Base-by-base conservation (phyloP, 305 asterid genomes). In the Ilex paraguariensis region DNA sequence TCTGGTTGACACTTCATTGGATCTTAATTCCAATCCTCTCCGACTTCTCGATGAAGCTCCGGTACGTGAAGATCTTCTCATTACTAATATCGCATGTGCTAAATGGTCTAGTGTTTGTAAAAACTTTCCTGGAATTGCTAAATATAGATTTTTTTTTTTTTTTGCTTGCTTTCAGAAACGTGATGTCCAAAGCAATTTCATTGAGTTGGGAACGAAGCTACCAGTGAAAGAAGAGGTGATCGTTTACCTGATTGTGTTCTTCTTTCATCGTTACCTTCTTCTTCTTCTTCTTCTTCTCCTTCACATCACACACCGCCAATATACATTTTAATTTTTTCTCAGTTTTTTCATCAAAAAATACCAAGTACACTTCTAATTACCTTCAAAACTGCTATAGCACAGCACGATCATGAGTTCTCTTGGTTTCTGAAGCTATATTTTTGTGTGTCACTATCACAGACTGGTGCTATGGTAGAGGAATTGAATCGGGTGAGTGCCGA, bases 381-480 rank as follows among this genome's bases (percentile, higher is more conserved):
- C 28, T 21, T 21, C 28, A 21, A 21, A 21, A 21, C 28, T 21
- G 28, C 2, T 21, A 21, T 21, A 21, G 28, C 28, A 21, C 28
- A 21, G 28, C 2, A 21, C 28, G 28, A 21, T 21, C 28, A 21
- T 21, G 28, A 21, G 28, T 21, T 21, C 2, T 21, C 28, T 21
- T 21, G 28, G 28, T 21, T 21, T 21, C 2, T 21, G 28, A 21
- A 21, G 28, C 28, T 13, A 31, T 52, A 30, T 56, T 31, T 13
- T 17, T 53, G 15, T 0, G 3, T 61, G n/a, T 52, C 39, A 21
- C 2, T 11, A 21, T 21, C 28, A n/a, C 78, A 86, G 95, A 75
- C 72, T n/a, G 80, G 82, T 46, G 91, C 81, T 62, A 74, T 89
- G 62, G 17, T 80, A 54, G 90, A 92, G 84, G 96, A 92, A 75